These are phyloP conservation scores for Phlebiopsis gigantea DNA, from an alignment of 768 basidiomycete genomes.

Conservation along the genomic window DNA sequence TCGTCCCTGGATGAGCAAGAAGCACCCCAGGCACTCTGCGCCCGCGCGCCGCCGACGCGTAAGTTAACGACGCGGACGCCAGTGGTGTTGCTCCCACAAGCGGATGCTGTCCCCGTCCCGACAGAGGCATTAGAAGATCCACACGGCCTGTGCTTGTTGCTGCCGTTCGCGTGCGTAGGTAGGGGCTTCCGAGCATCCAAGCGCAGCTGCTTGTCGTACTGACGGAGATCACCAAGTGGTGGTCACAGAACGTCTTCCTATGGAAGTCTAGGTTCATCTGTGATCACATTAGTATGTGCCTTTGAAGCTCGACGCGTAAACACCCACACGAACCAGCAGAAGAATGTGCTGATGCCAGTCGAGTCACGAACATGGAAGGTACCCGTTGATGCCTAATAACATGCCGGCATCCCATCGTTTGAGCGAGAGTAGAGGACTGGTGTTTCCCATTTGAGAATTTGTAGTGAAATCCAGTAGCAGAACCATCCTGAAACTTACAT, in stretches of 20 bases:
- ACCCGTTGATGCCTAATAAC: not conserved
- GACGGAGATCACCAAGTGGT: not conserved
- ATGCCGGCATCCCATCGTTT: not conserved
- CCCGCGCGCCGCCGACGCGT: no score
- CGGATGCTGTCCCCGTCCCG: no score
- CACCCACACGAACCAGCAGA: not conserved
- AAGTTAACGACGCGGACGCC: no score
- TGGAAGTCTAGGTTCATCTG: not conserved
- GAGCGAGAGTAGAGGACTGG: not conserved
- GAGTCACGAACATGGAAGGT: not conserved
- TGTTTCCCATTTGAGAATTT: not conserved
- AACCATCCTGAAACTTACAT: not conserved
- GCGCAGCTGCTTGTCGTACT: not conserved
- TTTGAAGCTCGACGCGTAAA: not conserved
- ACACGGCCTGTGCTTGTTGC: no score
- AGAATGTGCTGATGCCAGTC: not conserved
- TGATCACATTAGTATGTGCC: not conserved
- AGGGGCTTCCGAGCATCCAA: not conserved
- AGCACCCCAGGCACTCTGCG: no score
- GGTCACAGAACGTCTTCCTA: not conserved
- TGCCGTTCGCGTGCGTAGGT: not conserved
- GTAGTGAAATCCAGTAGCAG: not conserved
- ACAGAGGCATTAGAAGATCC: no score
- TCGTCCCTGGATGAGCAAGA: no score
- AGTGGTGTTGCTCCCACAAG: no score